phyloP scores from a whole-genome alignment of 805 yeast genomes.

The Saccharomycopsis javanensis region DNA sequence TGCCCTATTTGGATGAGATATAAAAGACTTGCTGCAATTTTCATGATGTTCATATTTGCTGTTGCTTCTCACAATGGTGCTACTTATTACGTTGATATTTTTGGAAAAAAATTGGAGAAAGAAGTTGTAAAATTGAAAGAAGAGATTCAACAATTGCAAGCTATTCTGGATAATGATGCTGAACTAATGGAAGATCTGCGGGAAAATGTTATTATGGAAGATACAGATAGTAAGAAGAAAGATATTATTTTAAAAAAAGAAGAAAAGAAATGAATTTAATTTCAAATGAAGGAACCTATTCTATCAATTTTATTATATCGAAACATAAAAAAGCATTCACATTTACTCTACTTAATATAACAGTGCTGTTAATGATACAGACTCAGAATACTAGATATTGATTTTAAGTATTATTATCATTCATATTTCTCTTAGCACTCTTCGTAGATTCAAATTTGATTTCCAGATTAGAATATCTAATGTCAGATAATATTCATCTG shows the following conservation, averaged over 20 bases:
- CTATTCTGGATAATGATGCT: slow-evolving; percentile 9
- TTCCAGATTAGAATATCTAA: too few species aligned
- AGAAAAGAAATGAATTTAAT: neutral
- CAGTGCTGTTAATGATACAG: too few species aligned
- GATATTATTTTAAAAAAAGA: neutral
- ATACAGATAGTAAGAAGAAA: neutral
- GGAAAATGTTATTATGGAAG: neutral
- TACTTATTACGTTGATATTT: slow-evolving; percentile 83
- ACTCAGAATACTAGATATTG: too few species aligned
- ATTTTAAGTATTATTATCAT: too few species aligned
- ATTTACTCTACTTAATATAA: too few species aligned
- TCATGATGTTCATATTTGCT: slow-evolving; percentile 62
- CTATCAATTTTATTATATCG: too few species aligned
- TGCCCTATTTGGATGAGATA: slow-evolving; percentile 83
- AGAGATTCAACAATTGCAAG: slow-evolving; percentile 61
- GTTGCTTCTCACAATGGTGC: slow-evolving; percentile 91
- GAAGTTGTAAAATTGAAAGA: slow-evolving; percentile 63
- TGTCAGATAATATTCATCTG: neutral
- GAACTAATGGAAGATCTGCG: neutral
- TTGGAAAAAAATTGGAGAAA: slow-evolving; percentile 81
- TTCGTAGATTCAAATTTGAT: too few species aligned
- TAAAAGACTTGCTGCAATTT: slow-evolving; percentile 54
- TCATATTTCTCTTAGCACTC: too few species aligned
- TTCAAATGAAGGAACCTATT: too few species aligned
- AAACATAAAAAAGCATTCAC: too few species aligned